phyloP scores from a whole-genome alignment of 371 early-diverging fungal genomes.

The Nosema bombycis region DNA sequence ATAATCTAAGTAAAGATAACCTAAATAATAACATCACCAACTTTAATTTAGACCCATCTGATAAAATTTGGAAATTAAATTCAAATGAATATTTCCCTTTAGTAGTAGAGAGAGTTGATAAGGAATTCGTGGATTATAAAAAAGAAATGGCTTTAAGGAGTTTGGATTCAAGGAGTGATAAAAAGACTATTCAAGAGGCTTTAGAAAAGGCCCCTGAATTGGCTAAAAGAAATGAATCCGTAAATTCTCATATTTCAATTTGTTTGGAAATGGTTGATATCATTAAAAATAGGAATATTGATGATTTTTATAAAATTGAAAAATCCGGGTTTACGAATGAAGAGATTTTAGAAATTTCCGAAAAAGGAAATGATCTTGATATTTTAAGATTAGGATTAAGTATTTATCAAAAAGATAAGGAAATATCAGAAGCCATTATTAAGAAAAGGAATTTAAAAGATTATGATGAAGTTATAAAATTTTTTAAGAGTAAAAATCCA shows the following conservation, averaged over 20 bases:
- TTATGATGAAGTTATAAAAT: slow-evolving; percentile 29
- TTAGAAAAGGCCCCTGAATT: slow-evolving; percentile 85
- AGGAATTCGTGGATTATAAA: slow-evolving; percentile 63
- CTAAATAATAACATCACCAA: too few species aligned
- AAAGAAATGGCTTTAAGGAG: slow-evolving; percentile 62
- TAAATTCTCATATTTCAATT: slow-evolving; percentile 95
- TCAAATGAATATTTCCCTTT: slow-evolving; percentile 85
- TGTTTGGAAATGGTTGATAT: slow-evolving; percentile 78
- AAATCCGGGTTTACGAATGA: slow-evolving; percentile 69
- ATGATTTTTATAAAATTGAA: slow-evolving; percentile 84
- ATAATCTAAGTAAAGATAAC: too few species aligned
- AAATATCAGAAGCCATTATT: slow-evolving; percentile 49
- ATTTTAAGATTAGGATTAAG: slow-evolving; percentile 54
- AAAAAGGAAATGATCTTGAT: slow-evolving; percentile 55
- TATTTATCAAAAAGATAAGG: slow-evolving; percentile 31
- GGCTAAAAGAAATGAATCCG: slow-evolving; percentile 79
- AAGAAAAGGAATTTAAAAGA: slow-evolving; percentile 51
- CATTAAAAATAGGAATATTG: slow-evolving; percentile 85
- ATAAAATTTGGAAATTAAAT: slow-evolving; percentile 85
- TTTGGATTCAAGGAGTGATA: slow-evolving; percentile 53
- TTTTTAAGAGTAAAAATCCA: slow-evolving; percentile 24
- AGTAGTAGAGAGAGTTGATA: slow-evolving; percentile 72
- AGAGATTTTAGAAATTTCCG: slow-evolving; percentile 50
- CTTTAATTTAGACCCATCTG: slow-evolving; percentile 78
- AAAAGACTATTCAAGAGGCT: slow-evolving; percentile 69